phyloP scores from a whole-genome alignment of 1,139 yeast species.

The Pichia sp. region DNA sequence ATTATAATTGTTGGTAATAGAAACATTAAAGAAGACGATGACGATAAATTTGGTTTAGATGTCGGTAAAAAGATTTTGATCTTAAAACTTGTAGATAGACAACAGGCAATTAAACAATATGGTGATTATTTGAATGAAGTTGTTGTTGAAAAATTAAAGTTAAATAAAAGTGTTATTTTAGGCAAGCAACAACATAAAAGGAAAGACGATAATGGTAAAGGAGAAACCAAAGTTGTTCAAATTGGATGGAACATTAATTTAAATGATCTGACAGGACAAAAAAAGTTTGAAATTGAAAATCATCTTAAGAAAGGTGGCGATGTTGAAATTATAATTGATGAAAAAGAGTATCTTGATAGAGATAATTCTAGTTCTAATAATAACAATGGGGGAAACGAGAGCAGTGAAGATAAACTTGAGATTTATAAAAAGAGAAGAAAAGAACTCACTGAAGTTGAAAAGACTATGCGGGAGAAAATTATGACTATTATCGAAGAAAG shows the following conservation, averaged over 20 bases:
- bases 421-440: conserved; percentile 5
- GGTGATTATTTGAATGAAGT: conserved; percentile 31
- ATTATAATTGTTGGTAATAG: conserved; percentile 17
- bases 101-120: conserved; percentile 34
- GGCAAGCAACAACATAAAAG: conserved; percentile 25
- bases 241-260: conserved; percentile 41
- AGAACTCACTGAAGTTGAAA: conserved; percentile 23
- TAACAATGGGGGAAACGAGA: not conserved
- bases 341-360: conserved; percentile 20
- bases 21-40: conserved; percentile 12
- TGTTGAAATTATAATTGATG: conserved; percentile 35
- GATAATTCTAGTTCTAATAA: conserved; percentile 14
- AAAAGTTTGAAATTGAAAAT: conserved; percentile 36
- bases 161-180: conserved; percentile 16
- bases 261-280: conserved; percentile 39
- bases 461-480: conserved; percentile 20
- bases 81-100: conserved; percentile 33
- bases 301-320: conserved; percentile 36
- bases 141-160: conserved; percentile 20
- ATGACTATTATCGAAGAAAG: conserved; percentile 14
- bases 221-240: conserved; percentile 32
- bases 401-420: conserved; percentile 4
- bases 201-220: conserved; percentile 25
- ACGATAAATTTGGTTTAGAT: conserved; percentile 4
- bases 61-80: conserved; percentile 26